Evolutionary conservation across 805 yeast genomes (phyloP).

Genomic region (Jamesozyma lodderae): DNA sequence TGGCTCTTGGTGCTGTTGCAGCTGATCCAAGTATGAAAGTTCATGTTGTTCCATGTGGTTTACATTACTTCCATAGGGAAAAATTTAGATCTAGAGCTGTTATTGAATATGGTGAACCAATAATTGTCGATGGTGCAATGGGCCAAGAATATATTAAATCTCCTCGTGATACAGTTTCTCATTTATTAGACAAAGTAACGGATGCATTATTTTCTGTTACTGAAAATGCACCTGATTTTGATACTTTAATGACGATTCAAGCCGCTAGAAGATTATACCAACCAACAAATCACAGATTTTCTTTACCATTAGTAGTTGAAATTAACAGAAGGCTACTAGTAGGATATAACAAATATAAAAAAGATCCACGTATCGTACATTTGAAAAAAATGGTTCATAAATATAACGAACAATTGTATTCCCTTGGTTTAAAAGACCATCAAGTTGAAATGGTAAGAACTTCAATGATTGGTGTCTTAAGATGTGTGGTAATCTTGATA

Average conservation of each 20-base stretch:
- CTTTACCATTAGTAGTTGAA: conserved; percentile 73
- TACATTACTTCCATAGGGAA: conserved; percentile 92
- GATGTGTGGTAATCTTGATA: conserved; percentile 41
- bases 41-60: conserved; percentile 86
- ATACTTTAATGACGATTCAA: conserved; percentile 87
- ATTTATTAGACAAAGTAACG: conserved; percentile 60
- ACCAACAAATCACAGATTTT: conserved; percentile 23
- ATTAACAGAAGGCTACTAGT: conserved; percentile 79
- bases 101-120: conserved; percentile 83
- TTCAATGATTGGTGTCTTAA: conserved; percentile 36
- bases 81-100: conserved; percentile 92
- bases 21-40: conserved; percentile 66
- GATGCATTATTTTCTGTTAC: conserved; percentile 79
- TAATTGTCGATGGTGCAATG: conserved; percentile 51
- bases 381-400: conserved; percentile 53
- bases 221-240: conserved; percentile 88
- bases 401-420: conserved; percentile 58
- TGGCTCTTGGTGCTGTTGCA: conserved; percentile 92
- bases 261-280: conserved; percentile 79
- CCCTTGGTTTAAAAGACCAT: conserved; percentile 61
- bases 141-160: conserved; percentile 57
- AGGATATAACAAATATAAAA: conserved; percentile 71
- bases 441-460: conserved; percentile 46
- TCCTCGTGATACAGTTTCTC: conserved; percentile 66
- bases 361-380: conserved; percentile 57